Percentiles rank a stretch among this genome's conserved stretches.
Evolutionary conservation across 2,329 filamentous ascomycete species (phyloP).

Genomic region (Fusarium sp.): DNA sequence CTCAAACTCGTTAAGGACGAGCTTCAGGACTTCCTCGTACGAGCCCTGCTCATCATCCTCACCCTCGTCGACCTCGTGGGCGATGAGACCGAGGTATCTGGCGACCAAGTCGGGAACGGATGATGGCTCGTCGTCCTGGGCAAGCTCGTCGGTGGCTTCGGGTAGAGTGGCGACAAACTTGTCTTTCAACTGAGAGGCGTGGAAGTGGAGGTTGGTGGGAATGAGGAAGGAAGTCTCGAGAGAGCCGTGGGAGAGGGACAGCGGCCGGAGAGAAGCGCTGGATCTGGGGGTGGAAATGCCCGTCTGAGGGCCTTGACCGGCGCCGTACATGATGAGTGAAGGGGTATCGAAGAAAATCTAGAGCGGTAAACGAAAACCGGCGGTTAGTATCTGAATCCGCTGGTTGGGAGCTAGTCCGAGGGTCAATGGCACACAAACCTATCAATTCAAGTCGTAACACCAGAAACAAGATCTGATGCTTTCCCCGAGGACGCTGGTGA

Average conservation of each 20-base stretch:
- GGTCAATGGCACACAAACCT: conserved; percentile 42
- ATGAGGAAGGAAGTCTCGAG: conserved; percentile 97
- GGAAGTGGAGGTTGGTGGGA: conserved; percentile 94
- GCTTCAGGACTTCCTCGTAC: conserved; percentile 91
- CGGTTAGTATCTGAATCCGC: conserved; percentile 28
- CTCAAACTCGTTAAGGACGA: conserved; percentile 95
- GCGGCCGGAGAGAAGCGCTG: conserved; percentile 87
- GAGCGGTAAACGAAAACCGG: conserved; percentile 12
- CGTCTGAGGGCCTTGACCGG: conserved; percentile 85
- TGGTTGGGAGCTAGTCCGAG: background rate
- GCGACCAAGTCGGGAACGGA: conserved; percentile 92
- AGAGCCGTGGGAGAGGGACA: conserved; percentile 90
- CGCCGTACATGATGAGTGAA: conserved; percentile 80
- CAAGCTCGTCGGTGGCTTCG: conserved; percentile 92
- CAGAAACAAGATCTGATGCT: conserved; percentile 39
- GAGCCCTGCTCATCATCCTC: conserved; percentile 90
- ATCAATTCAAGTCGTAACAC: conserved; percentile 46
- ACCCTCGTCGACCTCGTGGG: conserved; percentile 87
- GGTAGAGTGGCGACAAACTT: conserved; percentile 87
- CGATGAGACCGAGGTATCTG: conserved; percentile 90
- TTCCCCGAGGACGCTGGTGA: conserved; percentile 43
- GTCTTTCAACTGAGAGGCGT: conserved; percentile 93
- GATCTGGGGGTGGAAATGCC: conserved; percentile 97
- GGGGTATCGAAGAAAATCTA: conserved; percentile 56
- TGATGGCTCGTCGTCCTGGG: conserved; percentile 98